Evolutionary conservation across 768 basidiomycete species (phyloP).

Genomic region (Lentinula sp.): DNA sequence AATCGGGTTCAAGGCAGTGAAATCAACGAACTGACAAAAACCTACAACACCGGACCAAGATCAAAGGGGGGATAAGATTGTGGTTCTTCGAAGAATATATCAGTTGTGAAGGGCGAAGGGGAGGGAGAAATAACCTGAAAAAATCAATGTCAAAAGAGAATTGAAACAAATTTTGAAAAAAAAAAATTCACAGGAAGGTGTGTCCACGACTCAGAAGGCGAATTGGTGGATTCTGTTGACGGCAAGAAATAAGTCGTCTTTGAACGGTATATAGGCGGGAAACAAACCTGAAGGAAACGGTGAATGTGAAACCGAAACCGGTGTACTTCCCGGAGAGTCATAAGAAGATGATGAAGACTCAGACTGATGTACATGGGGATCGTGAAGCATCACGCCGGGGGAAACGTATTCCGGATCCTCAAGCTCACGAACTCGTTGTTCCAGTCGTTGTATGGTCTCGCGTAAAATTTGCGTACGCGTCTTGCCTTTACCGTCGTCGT

Average conservation of each 20-base stretch:
- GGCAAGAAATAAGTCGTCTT: slow-evolving; percentile 7
- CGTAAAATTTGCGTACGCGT: slow-evolving; percentile 74
- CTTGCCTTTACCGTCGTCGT: slow-evolving; percentile 82
- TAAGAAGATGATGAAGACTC: slow-evolving; percentile 50
- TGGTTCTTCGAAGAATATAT: slow-evolving; percentile 45
- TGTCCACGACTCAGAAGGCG: slow-evolving; percentile 48
- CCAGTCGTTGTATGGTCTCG: slow-evolving; percentile 69
- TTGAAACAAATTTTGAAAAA: background rate
- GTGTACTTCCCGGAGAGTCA: slow-evolving; percentile 45
- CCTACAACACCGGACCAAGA: slow-evolving; percentile 63
- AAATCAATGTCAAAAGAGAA: background rate
- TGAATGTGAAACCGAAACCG: slow-evolving; percentile 49
- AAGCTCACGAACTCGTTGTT: slow-evolving; percentile 65
- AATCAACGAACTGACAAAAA: slow-evolving; percentile 11
- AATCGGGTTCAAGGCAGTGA: slow-evolving; percentile 9
- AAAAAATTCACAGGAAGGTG: slow-evolving; percentile 22
- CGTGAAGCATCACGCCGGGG: slow-evolving; percentile 62
- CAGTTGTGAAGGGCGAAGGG: slow-evolving; percentile 40
- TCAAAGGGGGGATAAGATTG: slow-evolving; percentile 48
- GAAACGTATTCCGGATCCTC: slow-evolving; percentile 70
- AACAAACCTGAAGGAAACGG: slow-evolving; percentile 50
- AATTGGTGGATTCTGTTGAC: slow-evolving; percentile 35
- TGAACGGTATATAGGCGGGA: background rate
- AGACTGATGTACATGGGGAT: slow-evolving; percentile 52
- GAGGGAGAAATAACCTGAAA: slow-evolving; percentile 39